Evolutionary conservation across 257 asterid genomes (phyloP), one percentile per base, ranked within the genome.

Genomic region (Forsythia suspensa): DNA sequence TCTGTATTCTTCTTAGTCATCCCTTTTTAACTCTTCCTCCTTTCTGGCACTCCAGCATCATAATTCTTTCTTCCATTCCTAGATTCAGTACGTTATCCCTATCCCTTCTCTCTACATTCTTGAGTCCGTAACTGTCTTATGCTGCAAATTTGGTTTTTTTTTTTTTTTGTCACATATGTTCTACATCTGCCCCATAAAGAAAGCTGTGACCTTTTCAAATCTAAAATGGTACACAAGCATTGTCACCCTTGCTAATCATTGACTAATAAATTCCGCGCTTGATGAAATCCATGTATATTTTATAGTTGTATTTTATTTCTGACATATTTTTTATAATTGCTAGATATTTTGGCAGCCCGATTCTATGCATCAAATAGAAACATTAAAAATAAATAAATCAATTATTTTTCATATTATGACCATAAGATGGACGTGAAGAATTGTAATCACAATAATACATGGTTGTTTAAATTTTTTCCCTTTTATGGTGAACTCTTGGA

Each of bases 51-150:
- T 52, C 1, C 18, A 63, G 57, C 48, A 42, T 46, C 44, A 24
- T 21, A 72, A 34, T 57, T n/a, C 40, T 75, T 70, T 43, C 67
- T 51, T 66, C 42, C 73, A 67, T 6, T 69, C 65, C 48, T 41
- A 67, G 39, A 69, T 55, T 55, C 67, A 29, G 39, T n/a, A 42
- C 39, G 48, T 16, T 1, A 52, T 51, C 36, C 21, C 40, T 52
- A 13, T 52, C 39, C 77, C 24, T 70, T 57, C 66, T 40, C 39
- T 24, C 10, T 24, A 15, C 74, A 72, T 48, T 29, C 20, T 39
- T 12, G 46, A 34, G 38, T 75, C 16, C 29, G 65, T 39, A 40
- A 63, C 37, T 74, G 12, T 48, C 76, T 0, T 24, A 3, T 5
- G 67, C 18, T 13, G 34, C 72, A 52, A 29, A 29, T 29, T 29